A percentile compares a stretch with the other conserved stretches of the same genome.
Conservation (phyloP, 163 green algal species). For the Trebouxiophyceae sp. region DNA sequence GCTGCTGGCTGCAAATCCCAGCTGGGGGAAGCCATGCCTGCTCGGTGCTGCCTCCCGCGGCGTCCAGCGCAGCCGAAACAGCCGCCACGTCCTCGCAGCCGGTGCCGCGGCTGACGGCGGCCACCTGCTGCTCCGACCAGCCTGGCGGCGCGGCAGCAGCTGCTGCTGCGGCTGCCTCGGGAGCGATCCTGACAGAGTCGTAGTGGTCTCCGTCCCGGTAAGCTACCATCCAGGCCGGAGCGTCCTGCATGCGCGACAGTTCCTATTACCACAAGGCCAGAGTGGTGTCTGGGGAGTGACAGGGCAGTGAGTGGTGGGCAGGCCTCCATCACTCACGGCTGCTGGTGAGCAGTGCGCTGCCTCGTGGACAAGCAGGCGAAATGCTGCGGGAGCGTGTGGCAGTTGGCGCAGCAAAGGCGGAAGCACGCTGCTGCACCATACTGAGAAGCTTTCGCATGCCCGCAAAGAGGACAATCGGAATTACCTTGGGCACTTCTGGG, state of each 20-base stretch:
- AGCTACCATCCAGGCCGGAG: constrained; percentile 42
- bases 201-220: constrained; percentile 66
- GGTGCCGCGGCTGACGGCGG: constrained; percentile 7
- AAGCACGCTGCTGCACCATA: not conserved
- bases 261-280: not conserved
- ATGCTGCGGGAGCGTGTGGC: not conserved
- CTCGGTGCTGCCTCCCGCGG: not conserved
- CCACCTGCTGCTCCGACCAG: not conserved
- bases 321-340: no score
- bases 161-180: not conserved
- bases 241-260: constrained; percentile 31
- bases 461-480: not conserved
- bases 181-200: constrained; percentile 43
- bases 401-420: not conserved
- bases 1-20: no score
- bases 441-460: not conserved
- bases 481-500: not conserved
- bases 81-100: constrained; percentile 10
- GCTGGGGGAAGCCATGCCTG: constrained; percentile 7
- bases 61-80: not conserved
- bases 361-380: no score
- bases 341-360: no score
- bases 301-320: not conserved
- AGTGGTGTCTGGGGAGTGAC: not conserved
- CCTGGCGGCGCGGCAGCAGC: not conserved